Evolutionary conservation across 208 protist genomes (phyloP), one percentile per base, ranked within the genome.

Genomic region (Acanthamoeba castellanii): DNA sequence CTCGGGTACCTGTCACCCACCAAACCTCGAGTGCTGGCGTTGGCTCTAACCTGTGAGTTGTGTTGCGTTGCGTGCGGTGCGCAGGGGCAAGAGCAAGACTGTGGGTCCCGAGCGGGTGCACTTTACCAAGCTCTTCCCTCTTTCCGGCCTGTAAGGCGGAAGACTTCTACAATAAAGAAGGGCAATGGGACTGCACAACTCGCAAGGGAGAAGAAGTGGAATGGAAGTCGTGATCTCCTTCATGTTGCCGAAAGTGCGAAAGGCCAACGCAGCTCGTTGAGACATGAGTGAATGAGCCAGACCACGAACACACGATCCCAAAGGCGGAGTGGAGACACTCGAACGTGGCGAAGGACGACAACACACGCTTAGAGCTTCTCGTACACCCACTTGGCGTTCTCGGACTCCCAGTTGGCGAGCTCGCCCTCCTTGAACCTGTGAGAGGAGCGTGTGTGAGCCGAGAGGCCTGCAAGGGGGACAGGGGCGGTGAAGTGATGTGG

Each of bases 321-420:
- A 81, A 81, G 34, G 37, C 47, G 47, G 47, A 50, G 47, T 50
- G 47, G 11, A 50, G 47, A 16, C 47, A 50, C 47, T 81, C 64
- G 34, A 70, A 66, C 25, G 34, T 25, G 37, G 34, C 34, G 22
- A 27, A 27, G 59, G 16, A 34, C 27, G 16, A 70, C 9, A 8
- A 3, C 27, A 70, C 9, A 50, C 25, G 61, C 27, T 93, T 78
- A 93, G 88, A 93, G 61, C 88, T 93, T 93, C 88, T 93, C 88
- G 66, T 93, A 93, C 25, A 93, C 64, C 88, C 88, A 93, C 88
- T 93, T 93, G 88, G 88, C 64, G 66, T 70, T 93, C 57, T 93
- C 88, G 22, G 55, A 52, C 45, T 93, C 88, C 55, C 64, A 93
- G 57, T 30, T 81, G 88, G 64, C 88, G 66, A 76, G 30, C 66